These are phyloP conservation scores for Phalaenopsis equestris DNA, from an alignment of 106 monocot genomes.

Conservation along the genomic window DNA sequence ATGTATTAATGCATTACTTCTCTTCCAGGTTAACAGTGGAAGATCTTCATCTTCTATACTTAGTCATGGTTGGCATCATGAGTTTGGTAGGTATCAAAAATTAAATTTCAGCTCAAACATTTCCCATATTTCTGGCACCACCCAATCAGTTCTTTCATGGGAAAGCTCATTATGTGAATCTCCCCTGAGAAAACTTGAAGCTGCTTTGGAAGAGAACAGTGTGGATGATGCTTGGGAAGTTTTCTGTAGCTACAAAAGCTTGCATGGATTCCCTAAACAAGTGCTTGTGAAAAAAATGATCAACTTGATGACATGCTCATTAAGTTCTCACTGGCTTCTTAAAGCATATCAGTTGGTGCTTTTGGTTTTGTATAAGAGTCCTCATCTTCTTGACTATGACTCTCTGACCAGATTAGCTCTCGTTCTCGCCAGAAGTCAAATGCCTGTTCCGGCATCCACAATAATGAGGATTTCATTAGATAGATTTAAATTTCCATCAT, in stretches of 20 bases:
- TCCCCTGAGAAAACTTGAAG: constrained; percentile 36
- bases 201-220: constrained; percentile 25
- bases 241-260: constrained; percentile 37
- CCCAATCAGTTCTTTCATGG: constrained; percentile 14
- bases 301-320: constrained; percentile 35
- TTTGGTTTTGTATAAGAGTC: constrained; percentile 24
- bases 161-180: constrained; percentile 24
- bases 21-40: constrained; percentile 15
- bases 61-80: constrained; percentile 6
- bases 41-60: constrained; percentile 8
- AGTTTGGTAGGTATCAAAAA: background rate
- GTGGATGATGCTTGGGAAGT: constrained; percentile 57
- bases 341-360: constrained; percentile 51
- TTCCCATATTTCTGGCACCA: constrained; percentile 7
- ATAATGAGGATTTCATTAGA: constrained; percentile 51
- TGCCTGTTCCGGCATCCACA: constrained; percentile 46
- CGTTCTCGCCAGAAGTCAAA: constrained; percentile 47
- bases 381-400: constrained; percentile 34
- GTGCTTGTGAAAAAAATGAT: constrained; percentile 40
- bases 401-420: constrained; percentile 51
- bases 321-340: constrained; percentile 32
- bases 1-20: background rate
- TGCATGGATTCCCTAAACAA: constrained; percentile 49
- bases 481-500: constrained; percentile 27
- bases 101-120: background rate